phyloP scores from a whole-genome alignment of 192 early-diverging fungal genomes.

The Backusella macrospora region DNA sequence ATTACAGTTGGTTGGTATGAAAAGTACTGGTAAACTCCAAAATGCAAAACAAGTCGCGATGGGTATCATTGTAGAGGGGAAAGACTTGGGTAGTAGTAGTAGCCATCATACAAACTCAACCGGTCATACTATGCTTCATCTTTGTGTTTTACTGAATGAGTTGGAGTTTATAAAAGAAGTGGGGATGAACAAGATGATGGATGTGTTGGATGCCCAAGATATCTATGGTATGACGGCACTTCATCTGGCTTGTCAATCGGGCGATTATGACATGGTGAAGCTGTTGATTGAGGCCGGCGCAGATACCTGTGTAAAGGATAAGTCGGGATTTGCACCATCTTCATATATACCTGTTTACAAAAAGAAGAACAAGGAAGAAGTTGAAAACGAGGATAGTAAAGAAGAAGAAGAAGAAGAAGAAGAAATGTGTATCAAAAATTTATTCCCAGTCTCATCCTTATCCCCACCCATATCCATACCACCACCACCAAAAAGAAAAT shows the following conservation, averaged over 20 bases:
- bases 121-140: constrained; percentile 65
- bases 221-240: constrained; percentile 70
- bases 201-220: constrained; percentile 49
- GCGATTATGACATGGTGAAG: constrained; percentile 50
- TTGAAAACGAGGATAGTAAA: too few species aligned
- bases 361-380: not conserved
- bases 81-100: constrained; percentile 5
- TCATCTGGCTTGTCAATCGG: constrained; percentile 68
- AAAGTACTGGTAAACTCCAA: constrained; percentile 79
- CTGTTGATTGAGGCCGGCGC: constrained; percentile 55
- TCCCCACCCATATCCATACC: not conserved
- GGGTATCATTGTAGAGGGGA: constrained; percentile 57
- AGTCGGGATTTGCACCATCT: not conserved
- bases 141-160: constrained; percentile 62
- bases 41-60: constrained; percentile 76
- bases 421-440: too few species aligned
- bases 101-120: constrained; percentile 41
- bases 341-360: not conserved
- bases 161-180: constrained; percentile 44
- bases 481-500: constrained; percentile 5
- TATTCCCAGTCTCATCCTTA: not conserved
- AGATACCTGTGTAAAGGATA: not conserved
- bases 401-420: too few species aligned
- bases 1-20: constrained; percentile 84
- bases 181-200: not conserved